These are phyloP conservation scores for Myriangium duriaei DNA, from an alignment of 2,329 filamentous ascomycete genomes.

Conservation along the genomic window DNA sequence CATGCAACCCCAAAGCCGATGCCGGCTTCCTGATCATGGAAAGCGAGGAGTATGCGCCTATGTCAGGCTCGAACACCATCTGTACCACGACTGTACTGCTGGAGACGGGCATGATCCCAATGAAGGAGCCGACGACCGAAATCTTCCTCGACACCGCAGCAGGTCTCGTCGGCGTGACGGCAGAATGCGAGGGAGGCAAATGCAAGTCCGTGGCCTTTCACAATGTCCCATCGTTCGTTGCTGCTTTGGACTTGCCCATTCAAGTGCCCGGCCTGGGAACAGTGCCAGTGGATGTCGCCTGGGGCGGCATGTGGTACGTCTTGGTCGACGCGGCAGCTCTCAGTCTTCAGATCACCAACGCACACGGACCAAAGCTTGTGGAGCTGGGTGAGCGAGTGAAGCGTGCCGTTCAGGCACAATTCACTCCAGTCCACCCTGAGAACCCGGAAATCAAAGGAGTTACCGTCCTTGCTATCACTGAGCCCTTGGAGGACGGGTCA, in stretches of 20 bases:
- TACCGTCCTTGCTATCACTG: slow-evolving; percentile 28
- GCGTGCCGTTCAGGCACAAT: slow-evolving; percentile 23
- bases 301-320: slow-evolving; percentile 36
- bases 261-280: slow-evolving; percentile 30
- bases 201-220: slow-evolving; percentile 34
- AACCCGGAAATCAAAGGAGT: slow-evolving; percentile 32
- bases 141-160: slow-evolving; percentile 34
- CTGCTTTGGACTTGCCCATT: slow-evolving; percentile 27
- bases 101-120: slow-evolving; percentile 36
- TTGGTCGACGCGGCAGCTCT: slow-evolving; percentile 30
- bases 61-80: slow-evolving; percentile 37
- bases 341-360: slow-evolving; percentile 24
- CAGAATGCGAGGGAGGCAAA: slow-evolving; percentile 31
- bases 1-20: slow-evolving; percentile 33
- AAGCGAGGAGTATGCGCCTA: slow-evolving; percentile 30
- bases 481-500: slow-evolving; percentile 19
- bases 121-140: slow-evolving; percentile 32
- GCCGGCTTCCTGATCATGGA: slow-evolving; percentile 37
- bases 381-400: slow-evolving; percentile 34
- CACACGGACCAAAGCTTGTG: slow-evolving; percentile 26
- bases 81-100: slow-evolving; percentile 33
- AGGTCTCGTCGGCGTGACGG: slow-evolving; percentile 30
- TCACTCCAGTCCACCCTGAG: slow-evolving; percentile 31
- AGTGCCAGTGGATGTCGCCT: slow-evolving; percentile 33
- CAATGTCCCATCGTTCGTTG: slow-evolving; percentile 35